Base-by-base conservation (phyloP, 768 basidiomycete genomes). In the Pseudohyphozyma bogoriensis region DNA sequence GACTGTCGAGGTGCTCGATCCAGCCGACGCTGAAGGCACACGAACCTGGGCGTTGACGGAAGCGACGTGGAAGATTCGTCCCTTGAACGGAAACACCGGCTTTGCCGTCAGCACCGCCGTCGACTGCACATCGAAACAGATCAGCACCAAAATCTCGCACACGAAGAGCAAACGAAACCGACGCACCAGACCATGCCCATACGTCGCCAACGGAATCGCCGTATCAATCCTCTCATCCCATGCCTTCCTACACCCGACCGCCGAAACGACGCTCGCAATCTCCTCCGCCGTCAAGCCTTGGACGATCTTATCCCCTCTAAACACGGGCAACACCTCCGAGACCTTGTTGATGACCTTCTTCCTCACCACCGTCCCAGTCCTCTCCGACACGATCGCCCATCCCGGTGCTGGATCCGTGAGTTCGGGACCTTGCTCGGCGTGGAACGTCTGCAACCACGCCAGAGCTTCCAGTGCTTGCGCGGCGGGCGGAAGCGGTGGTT, bases 211-310 rank as follows among this genome's bases (percentile, higher is more conserved):
- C 6, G 82, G 74, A 16, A 74, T 76, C 9, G 79, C 81, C n/a
- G 81, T 82, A 60, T 85, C 86, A 67, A 89, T 85, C 26, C 85
- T 78, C 55, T 90, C 85, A 69, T 95, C 91, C 91, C 91, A 95
- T 31, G 80, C 79, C 72, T 82, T 84, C 62, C 88, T 80, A 59
- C 84, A 85, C 52, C 83, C 80, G 42, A 81, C 79, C 62, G 84
- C 84, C 11, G 79, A 79, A 22, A 95, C 78, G 26, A 87, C 79
- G 1, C 84, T 78, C 0, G 82, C 84, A 37, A 96, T 78, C 72
- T 99, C 93, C 70, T 95, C 92, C 1, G 91, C 91, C 1, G 89
- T 87, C 15, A 92, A 81, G 5, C 91, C 90, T 71, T 96, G 87
- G 52, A 97, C 85, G 62, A 96, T 89, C 74, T 88, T 87, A 70